Percentiles rank a stretch among this genome's conserved stretches.
These are phyloP conservation scores for Elongisporangium senticosum DNA, from an alignment of 352 stramenopile species.

Conservation along the genomic window DNA sequence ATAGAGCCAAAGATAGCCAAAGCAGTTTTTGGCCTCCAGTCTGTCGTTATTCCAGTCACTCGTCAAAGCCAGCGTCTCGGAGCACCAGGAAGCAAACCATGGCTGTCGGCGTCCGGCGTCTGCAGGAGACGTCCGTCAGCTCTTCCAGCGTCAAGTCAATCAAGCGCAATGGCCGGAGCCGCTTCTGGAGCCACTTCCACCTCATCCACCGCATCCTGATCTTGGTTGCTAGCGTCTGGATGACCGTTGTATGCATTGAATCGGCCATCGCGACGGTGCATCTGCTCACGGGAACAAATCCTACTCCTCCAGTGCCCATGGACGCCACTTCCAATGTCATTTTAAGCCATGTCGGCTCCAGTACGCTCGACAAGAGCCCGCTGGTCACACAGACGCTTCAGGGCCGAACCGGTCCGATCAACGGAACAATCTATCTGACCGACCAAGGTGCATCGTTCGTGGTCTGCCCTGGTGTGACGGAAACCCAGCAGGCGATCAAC, in stretches of 20 bases:
- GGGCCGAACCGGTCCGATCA: background rate
- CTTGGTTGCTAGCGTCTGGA: background rate
- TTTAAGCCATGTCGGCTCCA: background rate
- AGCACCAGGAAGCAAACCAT: background rate
- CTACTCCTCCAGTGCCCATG: background rate
- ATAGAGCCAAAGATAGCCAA: background rate
- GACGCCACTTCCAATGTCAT: background rate
- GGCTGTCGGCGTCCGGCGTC: background rate
- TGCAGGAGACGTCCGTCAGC: background rate
- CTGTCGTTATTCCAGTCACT: background rate
- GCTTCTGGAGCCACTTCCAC: background rate
- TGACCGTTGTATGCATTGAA: background rate
- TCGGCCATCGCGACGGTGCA: background rate
- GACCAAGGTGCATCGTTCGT: slow-evolving; percentile 1
- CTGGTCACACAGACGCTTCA: background rate
- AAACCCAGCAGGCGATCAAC: slow-evolving; percentile 22
- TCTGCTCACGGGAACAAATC: background rate
- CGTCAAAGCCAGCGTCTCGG: background rate
- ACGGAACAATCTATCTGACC: background rate
- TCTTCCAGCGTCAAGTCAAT: background rate
- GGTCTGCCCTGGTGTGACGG: slow-evolving; percentile 11
- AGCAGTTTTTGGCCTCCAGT: background rate
- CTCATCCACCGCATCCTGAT: background rate
- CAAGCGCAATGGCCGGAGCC: background rate
- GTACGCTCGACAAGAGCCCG: background rate